A percentile compares a stretch with the other conserved stretches of the same genome.
phyloP scores from a whole-genome alignment of 805 yeast species.

The Brettanomyces naardenensis region DNA sequence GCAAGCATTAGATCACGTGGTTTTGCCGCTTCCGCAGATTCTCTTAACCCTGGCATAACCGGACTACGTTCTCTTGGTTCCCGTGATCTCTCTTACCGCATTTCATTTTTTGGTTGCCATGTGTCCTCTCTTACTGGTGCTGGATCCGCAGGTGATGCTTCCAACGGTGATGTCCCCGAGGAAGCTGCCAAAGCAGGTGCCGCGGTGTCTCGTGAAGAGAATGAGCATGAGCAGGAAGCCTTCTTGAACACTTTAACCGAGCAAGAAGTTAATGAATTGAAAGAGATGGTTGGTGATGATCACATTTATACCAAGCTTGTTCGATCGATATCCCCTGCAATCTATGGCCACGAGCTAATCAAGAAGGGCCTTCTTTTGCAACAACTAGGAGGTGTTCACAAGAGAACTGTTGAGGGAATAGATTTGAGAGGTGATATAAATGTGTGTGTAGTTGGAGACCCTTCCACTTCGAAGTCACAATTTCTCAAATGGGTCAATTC shows the following conservation, averaged over 20 bases:
- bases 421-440: slow-evolving; percentile 94
- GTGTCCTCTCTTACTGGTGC: slow-evolving; percentile 55
- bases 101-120: slow-evolving; percentile 89
- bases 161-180: slow-evolving; percentile 17
- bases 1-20: slow-evolving; percentile 57
- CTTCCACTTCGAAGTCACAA: slow-evolving; percentile 95
- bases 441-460: slow-evolving; percentile 95
- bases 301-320: slow-evolving; percentile 80
- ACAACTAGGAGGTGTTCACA: slow-evolving; percentile 92
- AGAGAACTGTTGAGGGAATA: slow-evolving; percentile 87
- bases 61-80: slow-evolving; percentile 90
- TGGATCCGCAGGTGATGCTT: slow-evolving; percentile 11
- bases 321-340: slow-evolving; percentile 89
- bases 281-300: slow-evolving; percentile 84
- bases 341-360: slow-evolving; percentile 89
- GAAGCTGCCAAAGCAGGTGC: background rate
- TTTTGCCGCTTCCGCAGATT: slow-evolving; percentile 47
- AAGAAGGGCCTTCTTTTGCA: slow-evolving; percentile 89
- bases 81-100: slow-evolving; percentile 83
- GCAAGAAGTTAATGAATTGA: slow-evolving; percentile 76
- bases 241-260: slow-evolving; percentile 72
- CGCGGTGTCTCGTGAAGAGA: slow-evolving; percentile 27
- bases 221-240: slow-evolving; percentile 69
- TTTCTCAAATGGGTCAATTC: slow-evolving; percentile 88
- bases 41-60: slow-evolving; percentile 75